Conservation (phyloP, 805 yeast species). For the Teunomyces aglyptinius region DNA sequence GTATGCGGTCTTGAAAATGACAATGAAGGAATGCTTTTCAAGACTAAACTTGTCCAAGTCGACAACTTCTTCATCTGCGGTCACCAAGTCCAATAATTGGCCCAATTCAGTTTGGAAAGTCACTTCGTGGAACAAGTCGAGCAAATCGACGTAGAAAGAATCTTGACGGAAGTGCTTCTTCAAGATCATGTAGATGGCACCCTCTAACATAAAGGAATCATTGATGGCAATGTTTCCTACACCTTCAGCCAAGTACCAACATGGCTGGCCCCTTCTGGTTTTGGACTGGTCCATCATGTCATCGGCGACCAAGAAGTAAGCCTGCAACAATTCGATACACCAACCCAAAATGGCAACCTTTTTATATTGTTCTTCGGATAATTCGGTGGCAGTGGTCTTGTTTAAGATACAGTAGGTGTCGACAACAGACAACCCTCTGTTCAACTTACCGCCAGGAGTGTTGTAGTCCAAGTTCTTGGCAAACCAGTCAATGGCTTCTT, state of each 20-base stretch:
- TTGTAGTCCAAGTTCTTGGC: conserved; percentile 72
- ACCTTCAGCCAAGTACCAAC: conserved; percentile 84
- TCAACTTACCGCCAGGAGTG: conserved; percentile 94
- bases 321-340: conserved; percentile 93
- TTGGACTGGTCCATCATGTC: conserved; percentile 97
- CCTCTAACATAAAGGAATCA: conserved; percentile 96
- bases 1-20: conserved; percentile 94
- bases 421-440: conserved; percentile 93
- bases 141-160: conserved; percentile 78
- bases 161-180: conserved; percentile 86
- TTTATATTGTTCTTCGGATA: conserved; percentile 68
- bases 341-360: conserved; percentile 90
- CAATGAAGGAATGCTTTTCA: conserved; percentile 90
- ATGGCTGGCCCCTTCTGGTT: conserved; percentile 97
- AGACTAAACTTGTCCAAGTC: conserved; percentile 85
- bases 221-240: conserved; percentile 95
- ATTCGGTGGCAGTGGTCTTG: conserved; percentile 54
- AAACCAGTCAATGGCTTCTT: conserved; percentile 86
- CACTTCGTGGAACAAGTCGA: conserved; percentile 95
- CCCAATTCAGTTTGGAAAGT: conserved; percentile 98
- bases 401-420: conserved; percentile 86
- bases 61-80: conserved; percentile 95
- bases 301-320: conserved; percentile 95
- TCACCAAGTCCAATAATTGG: conserved; percentile 89
- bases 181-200: conserved; percentile 83